Percentiles rank a stretch among this genome's conserved stretches.
Evolutionary conservation across 306 rosid species (phyloP).

Genomic region (Luffa aegyptiaca): DNA sequence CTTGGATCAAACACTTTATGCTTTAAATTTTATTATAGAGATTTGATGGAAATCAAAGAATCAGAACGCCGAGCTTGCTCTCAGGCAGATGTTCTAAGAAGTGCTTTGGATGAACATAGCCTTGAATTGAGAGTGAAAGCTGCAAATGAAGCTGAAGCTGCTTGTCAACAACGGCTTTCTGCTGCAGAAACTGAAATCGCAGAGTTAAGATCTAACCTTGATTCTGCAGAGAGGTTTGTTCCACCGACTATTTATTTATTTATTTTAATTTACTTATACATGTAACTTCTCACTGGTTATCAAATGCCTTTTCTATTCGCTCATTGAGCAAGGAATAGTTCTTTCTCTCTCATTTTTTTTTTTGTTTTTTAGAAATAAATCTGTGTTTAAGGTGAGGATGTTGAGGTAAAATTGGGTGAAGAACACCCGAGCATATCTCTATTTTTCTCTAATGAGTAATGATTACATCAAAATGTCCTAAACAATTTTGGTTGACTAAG

Average conservation of each 20-base stretch:
- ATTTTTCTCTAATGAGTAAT: background rate
- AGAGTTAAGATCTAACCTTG: conserved; percentile 58
- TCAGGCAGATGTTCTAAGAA: conserved; percentile 65
- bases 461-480: background rate
- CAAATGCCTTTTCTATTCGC: background rate
- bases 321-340: background rate
- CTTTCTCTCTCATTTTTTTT: background rate
- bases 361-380: background rate
- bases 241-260: conserved; percentile 8
- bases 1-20: background rate
- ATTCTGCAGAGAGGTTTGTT: conserved; percentile 69
- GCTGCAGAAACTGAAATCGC: conserved; percentile 75
- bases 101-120: conserved; percentile 89
- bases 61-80: conserved; percentile 65
- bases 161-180: conserved; percentile 79
- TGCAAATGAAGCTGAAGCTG: conserved; percentile 94
- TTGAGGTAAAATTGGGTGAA: background rate
- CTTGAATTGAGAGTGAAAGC: conserved; percentile 89
- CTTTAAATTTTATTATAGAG: conserved; percentile 35
- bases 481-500: background rate
- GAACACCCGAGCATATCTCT: background rate
- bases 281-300: background rate
- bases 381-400: background rate
- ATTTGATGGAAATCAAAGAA: conserved; percentile 57
- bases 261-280: background rate